A percentile compares a stretch with the other conserved stretches of the same genome.
These are phyloP conservation scores for Lanmaoa pseudosensibilis DNA, from an alignment of 768 basidiomycete species.

Conservation along the genomic window DNA sequence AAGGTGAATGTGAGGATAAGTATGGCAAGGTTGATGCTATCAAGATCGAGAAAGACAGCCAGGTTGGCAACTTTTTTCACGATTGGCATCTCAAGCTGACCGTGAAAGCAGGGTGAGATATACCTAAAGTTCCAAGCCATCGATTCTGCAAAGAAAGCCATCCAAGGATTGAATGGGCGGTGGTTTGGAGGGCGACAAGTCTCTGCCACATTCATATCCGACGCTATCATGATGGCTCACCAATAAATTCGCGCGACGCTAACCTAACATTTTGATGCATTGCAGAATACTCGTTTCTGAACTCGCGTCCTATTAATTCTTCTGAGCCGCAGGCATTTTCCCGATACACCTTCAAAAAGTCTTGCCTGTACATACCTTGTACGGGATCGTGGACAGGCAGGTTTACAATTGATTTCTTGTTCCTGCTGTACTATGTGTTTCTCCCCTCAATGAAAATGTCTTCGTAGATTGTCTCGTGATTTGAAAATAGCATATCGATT, in stretches of 20 bases:
- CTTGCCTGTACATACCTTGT: slow-evolving; percentile 33
- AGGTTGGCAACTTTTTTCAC: slow-evolving; percentile 51
- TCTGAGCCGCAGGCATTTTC: slow-evolving; percentile 33
- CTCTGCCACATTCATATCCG: slow-evolving; percentile 84
- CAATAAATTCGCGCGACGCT: slow-evolving; percentile 46
- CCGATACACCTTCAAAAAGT: slow-evolving; percentile 31
- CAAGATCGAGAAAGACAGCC: slow-evolving; percentile 91
- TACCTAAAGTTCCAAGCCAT: slow-evolving; percentile 87
- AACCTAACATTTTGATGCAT: slow-evolving; percentile 29
- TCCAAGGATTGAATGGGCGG: slow-evolving; percentile 90
- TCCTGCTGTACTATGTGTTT: slow-evolving; percentile 30
- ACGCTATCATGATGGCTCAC: slow-evolving; percentile 92
- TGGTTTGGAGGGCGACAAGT: slow-evolving; percentile 96
- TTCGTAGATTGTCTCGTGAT: slow-evolving; percentile 34
- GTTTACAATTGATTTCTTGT: slow-evolving; percentile 35
- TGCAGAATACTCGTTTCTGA: slow-evolving; percentile 29
- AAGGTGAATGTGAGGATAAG: slow-evolving; percentile 87
- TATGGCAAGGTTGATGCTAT: slow-evolving; percentile 87
- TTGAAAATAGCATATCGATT: slow-evolving; percentile 23
- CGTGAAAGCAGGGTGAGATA: slow-evolving; percentile 78
- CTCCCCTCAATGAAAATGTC: slow-evolving; percentile 35
- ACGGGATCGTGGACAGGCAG: slow-evolving; percentile 39
- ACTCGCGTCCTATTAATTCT: slow-evolving; percentile 29
- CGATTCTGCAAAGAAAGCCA: slow-evolving; percentile 78
- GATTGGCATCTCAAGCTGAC: slow-evolving; percentile 9